These are phyloP conservation scores for Beauveria rudraprayagi DNA, from an alignment of 2,329 filamentous ascomycete species.

Conservation along the genomic window DNA sequence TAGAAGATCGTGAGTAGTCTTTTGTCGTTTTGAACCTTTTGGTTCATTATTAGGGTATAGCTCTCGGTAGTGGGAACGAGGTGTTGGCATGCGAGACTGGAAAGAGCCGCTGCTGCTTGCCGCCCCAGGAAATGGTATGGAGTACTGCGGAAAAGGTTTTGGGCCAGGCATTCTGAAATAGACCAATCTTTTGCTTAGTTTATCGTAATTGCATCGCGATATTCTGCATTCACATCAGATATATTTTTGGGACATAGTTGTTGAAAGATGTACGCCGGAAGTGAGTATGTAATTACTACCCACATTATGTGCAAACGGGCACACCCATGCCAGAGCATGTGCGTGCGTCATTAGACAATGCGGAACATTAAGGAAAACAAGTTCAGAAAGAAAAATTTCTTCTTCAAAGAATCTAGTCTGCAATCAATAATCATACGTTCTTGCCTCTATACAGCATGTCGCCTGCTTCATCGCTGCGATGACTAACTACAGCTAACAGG, in stretches of 20 bases:
- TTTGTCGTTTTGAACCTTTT: neutral
- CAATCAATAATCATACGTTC: neutral
- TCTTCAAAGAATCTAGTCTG: neutral
- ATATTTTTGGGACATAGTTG: too few species aligned
- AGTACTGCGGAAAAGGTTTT: neutral
- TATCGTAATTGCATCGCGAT: too few species aligned
- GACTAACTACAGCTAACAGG: neutral
- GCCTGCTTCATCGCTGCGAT: neutral
- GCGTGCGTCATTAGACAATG: neutral
- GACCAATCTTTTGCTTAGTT: neutral
- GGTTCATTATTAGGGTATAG: neutral
- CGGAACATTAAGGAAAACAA: neutral
- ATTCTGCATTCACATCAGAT: neutral
- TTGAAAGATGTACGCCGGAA: neutral
- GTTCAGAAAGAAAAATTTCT: neutral
- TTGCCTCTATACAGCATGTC: neutral
- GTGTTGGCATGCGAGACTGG: neutral
- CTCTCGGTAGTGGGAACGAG: neutral
- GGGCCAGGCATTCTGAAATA: neutral
- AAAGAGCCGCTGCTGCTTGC: neutral
- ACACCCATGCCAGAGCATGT: neutral
- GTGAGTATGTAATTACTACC: neutral
- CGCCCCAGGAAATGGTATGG: neutral
- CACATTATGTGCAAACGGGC: neutral
- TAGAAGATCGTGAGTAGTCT: neutral